phyloP scores from a whole-genome alignment of 768 basidiomycete species.

The Suillus subluteus region DNA sequence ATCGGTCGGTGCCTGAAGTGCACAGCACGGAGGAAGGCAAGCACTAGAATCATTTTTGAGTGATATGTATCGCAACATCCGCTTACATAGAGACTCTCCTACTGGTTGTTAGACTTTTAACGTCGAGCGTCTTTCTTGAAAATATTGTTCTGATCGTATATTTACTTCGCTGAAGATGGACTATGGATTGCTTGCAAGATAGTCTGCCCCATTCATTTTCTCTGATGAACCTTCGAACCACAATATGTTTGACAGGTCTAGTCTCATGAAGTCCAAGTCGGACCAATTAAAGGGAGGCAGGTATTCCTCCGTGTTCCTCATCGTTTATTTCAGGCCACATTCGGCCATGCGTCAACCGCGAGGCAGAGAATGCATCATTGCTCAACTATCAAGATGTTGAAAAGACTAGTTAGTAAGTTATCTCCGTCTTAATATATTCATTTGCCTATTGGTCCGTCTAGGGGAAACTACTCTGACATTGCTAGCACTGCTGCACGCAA shows the following conservation, averaged over 20 bases:
- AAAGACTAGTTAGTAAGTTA: not conserved
- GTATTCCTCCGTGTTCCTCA: not conserved
- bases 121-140: not conserved
- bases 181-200: not conserved
- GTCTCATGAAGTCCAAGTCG: not conserved
- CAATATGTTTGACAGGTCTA: not conserved
- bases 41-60: slow-evolving; percentile 20
- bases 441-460: not conserved
- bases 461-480: not conserved
- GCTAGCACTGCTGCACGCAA: not conserved
- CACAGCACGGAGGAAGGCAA: slow-evolving; percentile 13
- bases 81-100: not conserved
- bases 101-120: not conserved
- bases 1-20: slow-evolving; percentile 18
- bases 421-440: not conserved
- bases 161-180: not conserved
- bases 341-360: not conserved
- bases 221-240: not conserved
- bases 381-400: not conserved
- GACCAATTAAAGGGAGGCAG: not conserved
- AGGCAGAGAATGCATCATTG: not conserved
- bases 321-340: slow-evolving; percentile 2
- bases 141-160: not conserved
- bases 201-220: not conserved
- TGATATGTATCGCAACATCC: not conserved